Conservation (phyloP, 768 basidiomycete species). For the Boletus vinaceobasis region DNA sequence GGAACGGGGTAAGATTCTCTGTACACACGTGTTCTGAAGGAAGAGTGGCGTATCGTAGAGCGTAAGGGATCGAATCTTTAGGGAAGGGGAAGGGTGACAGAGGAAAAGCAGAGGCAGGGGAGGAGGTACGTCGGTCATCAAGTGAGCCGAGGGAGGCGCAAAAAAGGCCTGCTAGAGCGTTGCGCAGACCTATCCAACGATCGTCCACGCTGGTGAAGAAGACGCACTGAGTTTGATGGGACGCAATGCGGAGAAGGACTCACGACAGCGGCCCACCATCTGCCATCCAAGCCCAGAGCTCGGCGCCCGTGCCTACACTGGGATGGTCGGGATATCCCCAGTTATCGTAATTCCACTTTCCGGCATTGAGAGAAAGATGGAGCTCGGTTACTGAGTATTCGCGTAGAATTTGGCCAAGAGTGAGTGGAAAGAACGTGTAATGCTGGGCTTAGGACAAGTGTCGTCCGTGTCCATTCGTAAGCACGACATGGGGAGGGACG, state of each 20-base stretch:
- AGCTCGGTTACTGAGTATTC: slow-evolving; percentile 85
- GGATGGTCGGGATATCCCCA: slow-evolving; percentile 81
- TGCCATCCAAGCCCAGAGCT: slow-evolving; percentile 92
- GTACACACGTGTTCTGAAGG: slow-evolving; percentile 93
- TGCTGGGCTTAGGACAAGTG: slow-evolving; percentile 60
- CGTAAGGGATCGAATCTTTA: slow-evolving; percentile 37
- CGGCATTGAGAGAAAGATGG: slow-evolving; percentile 86
- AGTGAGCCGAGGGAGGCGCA: slow-evolving; percentile 86
- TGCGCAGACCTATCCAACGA: slow-evolving; percentile 82
- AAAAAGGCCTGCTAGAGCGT: slow-evolving; percentile 89
- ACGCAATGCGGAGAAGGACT: slow-evolving; percentile 17
- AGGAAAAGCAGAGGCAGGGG: slow-evolving; percentile 61
- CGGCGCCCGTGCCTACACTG: slow-evolving; percentile 81
- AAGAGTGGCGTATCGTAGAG: slow-evolving; percentile 70
- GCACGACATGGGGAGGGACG: neutral
- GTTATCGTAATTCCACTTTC: slow-evolving; percentile 82
- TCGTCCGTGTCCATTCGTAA: neutral
- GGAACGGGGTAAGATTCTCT: slow-evolving; percentile 94
- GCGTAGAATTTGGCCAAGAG: slow-evolving; percentile 82
- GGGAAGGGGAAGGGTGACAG: slow-evolving; percentile 54
- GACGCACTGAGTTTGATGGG: neutral
- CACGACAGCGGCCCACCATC: slow-evolving; percentile 53
- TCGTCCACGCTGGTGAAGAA: slow-evolving; percentile 53
- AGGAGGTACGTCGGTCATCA: slow-evolving; percentile 72
- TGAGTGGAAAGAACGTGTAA: slow-evolving; percentile 81